These are phyloP conservation scores for Leptographium wingfieldii DNA, from an alignment of 2,329 filamentous ascomycete genomes.

Conservation along the genomic window DNA sequence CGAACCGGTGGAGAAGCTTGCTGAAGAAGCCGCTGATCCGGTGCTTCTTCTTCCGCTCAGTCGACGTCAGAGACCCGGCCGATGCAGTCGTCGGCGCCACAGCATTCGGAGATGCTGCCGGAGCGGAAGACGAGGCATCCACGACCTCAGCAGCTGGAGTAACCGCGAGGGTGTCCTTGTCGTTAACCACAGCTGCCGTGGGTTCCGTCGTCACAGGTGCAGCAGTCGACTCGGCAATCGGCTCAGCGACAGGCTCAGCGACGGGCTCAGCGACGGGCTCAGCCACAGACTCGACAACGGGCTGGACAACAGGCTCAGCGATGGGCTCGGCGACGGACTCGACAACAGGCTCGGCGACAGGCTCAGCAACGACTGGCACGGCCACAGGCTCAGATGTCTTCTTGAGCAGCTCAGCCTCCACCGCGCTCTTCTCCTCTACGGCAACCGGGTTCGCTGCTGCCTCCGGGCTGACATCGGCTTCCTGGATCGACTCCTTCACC, in stretches of 20 bases:
- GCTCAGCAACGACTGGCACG: constrained; percentile 19
- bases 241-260: too few species aligned
- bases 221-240: background rate
- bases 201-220: background rate
- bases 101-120: constrained; percentile 12
- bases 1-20: constrained; percentile 39
- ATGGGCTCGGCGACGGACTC: background rate
- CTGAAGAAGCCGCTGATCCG: constrained; percentile 50
- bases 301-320: background rate
- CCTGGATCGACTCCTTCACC: constrained; percentile 44
- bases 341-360: too few species aligned
- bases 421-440: constrained; percentile 60
- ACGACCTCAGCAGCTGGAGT: constrained; percentile 17
- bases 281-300: background rate
- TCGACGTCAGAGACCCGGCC: constrained; percentile 18
- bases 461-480: constrained; percentile 53
- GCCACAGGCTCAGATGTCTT: constrained; percentile 23
- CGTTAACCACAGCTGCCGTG: constrained; percentile 20
- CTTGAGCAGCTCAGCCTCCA: constrained; percentile 62
- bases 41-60: constrained; percentile 55
- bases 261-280: too few species aligned
- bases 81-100: constrained; percentile 4
- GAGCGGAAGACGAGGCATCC: constrained; percentile 22
- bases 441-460: constrained; percentile 55
- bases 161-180: constrained; percentile 16